Percentiles rank a stretch among this genome's conserved stretches.
Conservation (phyloP, 495 filamentous ascomycete species). For the Aspergillus conjunctus region DNA sequence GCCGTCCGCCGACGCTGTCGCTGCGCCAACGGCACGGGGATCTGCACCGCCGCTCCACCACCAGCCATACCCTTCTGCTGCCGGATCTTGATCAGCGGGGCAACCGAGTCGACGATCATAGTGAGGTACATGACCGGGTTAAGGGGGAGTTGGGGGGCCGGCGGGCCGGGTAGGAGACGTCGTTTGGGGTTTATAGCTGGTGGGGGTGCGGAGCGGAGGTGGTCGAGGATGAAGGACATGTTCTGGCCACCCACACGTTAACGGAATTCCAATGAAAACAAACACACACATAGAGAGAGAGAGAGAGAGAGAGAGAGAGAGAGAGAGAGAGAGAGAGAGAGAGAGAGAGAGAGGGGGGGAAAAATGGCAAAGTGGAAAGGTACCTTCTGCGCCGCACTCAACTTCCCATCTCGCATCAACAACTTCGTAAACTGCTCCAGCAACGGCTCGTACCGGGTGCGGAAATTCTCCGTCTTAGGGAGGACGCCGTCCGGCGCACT, state of each 20-base stretch:
- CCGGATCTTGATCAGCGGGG: slow-evolving; percentile 79
- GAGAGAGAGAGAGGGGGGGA: background rate
- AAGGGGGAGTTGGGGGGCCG: slow-evolving; percentile 70
- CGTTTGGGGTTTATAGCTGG: slow-evolving; percentile 67
- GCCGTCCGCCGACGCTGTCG: slow-evolving; percentile 77
- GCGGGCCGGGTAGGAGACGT: slow-evolving; percentile 73
- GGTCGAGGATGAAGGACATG: slow-evolving; percentile 80
- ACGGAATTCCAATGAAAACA: background rate
- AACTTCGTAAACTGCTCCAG: slow-evolving; percentile 85
- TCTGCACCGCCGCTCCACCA: slow-evolving; percentile 80
- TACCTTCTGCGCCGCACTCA: slow-evolving; percentile 79
- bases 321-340: background rate
- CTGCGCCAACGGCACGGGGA: slow-evolving; percentile 73
- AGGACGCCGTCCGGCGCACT: slow-evolving; percentile 68
- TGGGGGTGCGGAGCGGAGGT: slow-evolving; percentile 80
- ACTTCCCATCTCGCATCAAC: slow-evolving; percentile 87
- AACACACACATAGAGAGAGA: background rate
- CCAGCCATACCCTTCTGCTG: slow-evolving; percentile 75
- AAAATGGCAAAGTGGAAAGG: too few relatives aligned
- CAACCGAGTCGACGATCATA: slow-evolving; percentile 93
- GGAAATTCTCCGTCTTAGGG: slow-evolving; percentile 61
- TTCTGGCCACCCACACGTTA: slow-evolving; percentile 52
- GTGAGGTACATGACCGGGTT: slow-evolving; percentile 79
- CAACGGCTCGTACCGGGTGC: slow-evolving; percentile 78
- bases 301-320: background rate